Percentiles rank a stretch among this genome's conserved stretches.
These are phyloP conservation scores for Tulasnella sp. DNA, from an alignment of 768 basidiomycete genomes.

Conservation along the genomic window DNA sequence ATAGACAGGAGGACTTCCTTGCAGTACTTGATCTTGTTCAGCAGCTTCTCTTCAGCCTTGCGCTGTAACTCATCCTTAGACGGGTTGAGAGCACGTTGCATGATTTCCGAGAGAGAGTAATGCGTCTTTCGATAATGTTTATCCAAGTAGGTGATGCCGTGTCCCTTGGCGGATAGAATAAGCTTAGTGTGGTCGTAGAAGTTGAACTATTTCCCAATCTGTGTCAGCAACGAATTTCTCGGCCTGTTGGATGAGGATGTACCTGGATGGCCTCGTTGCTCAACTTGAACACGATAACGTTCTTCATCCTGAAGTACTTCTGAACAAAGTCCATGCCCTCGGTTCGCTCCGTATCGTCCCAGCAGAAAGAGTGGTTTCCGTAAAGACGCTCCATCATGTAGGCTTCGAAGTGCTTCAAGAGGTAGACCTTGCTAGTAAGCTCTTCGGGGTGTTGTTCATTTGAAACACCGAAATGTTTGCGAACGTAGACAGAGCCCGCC, in stretches of 20 bases:
- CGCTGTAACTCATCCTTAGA: constrained; percentile 40
- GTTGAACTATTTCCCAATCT: constrained; percentile 61
- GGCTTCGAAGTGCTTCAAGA: constrained; percentile 85
- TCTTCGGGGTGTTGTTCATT: constrained; percentile 66
- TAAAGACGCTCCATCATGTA: constrained; percentile 90
- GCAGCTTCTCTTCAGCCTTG: constrained; percentile 50
- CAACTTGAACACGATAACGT: constrained; percentile 92
- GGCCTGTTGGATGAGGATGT: constrained; percentile 18
- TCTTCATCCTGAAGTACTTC: constrained; percentile 92
- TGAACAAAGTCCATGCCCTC: constrained; percentile 93
- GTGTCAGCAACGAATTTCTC: not conserved
- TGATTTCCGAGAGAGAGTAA: constrained; percentile 58
- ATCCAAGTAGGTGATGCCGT: constrained; percentile 80
- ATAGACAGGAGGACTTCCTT: constrained; percentile 65
- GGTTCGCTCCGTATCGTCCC: constrained; percentile 49
- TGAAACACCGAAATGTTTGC: constrained; percentile 46
- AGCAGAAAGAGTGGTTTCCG: constrained; percentile 76
- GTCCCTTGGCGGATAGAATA: constrained; percentile 70
- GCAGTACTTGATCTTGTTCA: constrained; percentile 78
- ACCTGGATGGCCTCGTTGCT: constrained; percentile 96
- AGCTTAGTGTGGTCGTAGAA: constrained; percentile 97
- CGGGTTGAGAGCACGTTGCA: constrained; percentile 40
- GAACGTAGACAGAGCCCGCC: constrained; percentile 51
- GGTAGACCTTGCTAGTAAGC: constrained; percentile 80
- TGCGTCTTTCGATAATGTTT: constrained; percentile 71